A percentile compares a stretch with the other conserved stretches of the same genome.
Conservation (phyloP, 345 rosid genomes). For the Cardamine occulta region DNA sequence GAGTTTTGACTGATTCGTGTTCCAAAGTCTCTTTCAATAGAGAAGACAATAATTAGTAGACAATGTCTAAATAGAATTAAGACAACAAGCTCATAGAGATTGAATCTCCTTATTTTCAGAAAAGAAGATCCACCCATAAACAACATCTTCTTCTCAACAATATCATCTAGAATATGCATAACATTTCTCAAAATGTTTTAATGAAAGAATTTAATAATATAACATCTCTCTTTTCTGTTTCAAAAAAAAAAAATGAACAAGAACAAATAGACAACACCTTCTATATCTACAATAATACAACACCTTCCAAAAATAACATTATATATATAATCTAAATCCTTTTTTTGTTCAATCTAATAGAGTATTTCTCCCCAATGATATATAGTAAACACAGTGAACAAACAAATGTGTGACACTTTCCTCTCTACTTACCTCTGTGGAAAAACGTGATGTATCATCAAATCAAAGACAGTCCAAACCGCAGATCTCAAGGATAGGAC, state of each 20-base stretch:
- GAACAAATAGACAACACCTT: conserved; percentile 2
- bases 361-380: conserved; percentile 5
- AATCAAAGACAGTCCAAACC: conserved; percentile 63
- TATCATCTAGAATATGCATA: neutral
- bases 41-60: neutral
- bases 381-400: conserved; percentile 7
- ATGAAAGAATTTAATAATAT: conserved; percentile 26
- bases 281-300: conserved; percentile 40
- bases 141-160: neutral
- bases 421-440: conserved; percentile 40
- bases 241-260: conserved; percentile 3
- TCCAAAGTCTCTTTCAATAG: conserved; percentile 1
- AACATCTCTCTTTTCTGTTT: conserved; percentile 14
- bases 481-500: conserved; percentile 64
- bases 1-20: conserved; percentile 29
- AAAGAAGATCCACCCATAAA: neutral
- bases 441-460: conserved; percentile 6
- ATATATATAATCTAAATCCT: conserved; percentile 24
- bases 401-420: conserved; percentile 27
- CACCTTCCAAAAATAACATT: conserved; percentile 28
- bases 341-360: conserved; percentile 14
- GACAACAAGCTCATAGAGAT: neutral
- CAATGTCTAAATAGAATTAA: neutral
- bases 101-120: conserved; percentile 2
- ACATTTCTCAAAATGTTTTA: conserved; percentile 8